phyloP scores from a whole-genome alignment of 768 basidiomycete genomes.

The Saitozyma sp. region DNA sequence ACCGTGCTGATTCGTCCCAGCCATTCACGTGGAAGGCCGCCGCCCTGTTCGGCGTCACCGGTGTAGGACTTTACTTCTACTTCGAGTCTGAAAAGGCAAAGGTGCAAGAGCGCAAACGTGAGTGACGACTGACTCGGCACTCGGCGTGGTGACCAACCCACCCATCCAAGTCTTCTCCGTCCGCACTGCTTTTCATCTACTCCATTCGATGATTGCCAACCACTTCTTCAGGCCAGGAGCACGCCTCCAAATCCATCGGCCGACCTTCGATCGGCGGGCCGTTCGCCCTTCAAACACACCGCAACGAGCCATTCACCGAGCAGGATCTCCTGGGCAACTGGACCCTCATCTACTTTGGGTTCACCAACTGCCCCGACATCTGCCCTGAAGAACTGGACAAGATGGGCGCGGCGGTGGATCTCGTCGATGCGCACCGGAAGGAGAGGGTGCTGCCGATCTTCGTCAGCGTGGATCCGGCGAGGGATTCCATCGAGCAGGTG shows the following conservation, averaged over 20 bases:
- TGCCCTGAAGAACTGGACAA: slow-evolving; percentile 98
- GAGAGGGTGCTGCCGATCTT: slow-evolving; percentile 76
- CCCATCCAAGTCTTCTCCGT: too few species aligned
- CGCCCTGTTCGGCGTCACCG: slow-evolving; percentile 76
- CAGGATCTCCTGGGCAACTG: slow-evolving; percentile 82
- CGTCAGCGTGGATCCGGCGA: slow-evolving; percentile 93
- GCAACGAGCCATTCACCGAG: slow-evolving; percentile 67
- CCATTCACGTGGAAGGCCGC: slow-evolving; percentile 90
- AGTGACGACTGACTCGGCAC: slow-evolving; percentile 30
- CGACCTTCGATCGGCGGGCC: slow-evolving; percentile 88
- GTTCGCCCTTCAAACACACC: slow-evolving; percentile 66
- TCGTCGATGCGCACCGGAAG: slow-evolving; percentile 19
- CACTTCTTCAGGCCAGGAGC: slow-evolving; percentile 66
- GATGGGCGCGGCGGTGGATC: slow-evolving; percentile 72
- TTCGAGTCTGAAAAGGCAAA: slow-evolving; percentile 83
- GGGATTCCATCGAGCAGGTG: slow-evolving; percentile 65
- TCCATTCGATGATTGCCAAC: not conserved
- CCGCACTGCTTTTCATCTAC: not conserved
- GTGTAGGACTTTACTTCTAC: slow-evolving; percentile 78
- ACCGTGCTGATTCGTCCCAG: slow-evolving; percentile 54
- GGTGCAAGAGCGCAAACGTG: slow-evolving; percentile 73
- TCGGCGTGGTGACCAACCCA: slow-evolving; percentile 1
- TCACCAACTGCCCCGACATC: slow-evolving; percentile 98
- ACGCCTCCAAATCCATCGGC: slow-evolving; percentile 71
- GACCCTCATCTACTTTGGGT: slow-evolving; percentile 87